Percentiles rank a stretch among this genome's conserved stretches.
Conservation (phyloP, 2,329 filamentous ascomycete species). For the Sporothrix euskadiensis region DNA sequence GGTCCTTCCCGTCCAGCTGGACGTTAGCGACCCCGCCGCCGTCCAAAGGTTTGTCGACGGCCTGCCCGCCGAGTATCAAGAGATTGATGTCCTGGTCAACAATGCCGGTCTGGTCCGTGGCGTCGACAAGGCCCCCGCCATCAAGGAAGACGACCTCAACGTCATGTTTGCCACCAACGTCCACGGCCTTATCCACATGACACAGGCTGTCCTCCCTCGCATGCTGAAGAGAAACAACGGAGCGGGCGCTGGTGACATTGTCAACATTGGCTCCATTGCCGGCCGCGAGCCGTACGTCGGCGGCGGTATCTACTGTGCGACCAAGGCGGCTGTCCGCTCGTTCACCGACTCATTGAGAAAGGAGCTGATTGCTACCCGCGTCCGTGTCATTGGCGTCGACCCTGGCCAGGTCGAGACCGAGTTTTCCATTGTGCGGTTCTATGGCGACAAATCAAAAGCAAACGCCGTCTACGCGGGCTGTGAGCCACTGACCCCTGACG, state of each 20-base stretch:
- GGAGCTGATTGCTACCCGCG: slow-evolving; percentile 79
- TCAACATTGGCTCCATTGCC: slow-evolving; percentile 89
- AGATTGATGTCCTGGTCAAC: slow-evolving; percentile 89
- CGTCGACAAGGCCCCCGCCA: slow-evolving; percentile 80
- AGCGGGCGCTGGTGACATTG: slow-evolving; percentile 84
- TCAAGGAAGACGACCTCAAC: slow-evolving; percentile 77
- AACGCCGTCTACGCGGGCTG: not conserved
- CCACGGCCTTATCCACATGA: slow-evolving; percentile 93
- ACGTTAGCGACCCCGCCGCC: slow-evolving; percentile 78
- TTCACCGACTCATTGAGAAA: slow-evolving; percentile 77
- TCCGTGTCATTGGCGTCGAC: slow-evolving; percentile 84
- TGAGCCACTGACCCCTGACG: not conserved
- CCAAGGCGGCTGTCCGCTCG: slow-evolving; percentile 81
- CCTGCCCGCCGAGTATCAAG: slow-evolving; percentile 77
- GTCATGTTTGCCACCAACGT: slow-evolving; percentile 93
- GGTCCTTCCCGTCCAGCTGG: slow-evolving; percentile 78
- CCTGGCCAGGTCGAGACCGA: slow-evolving; percentile 94
- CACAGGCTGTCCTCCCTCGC: slow-evolving; percentile 81
- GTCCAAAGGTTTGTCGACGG: slow-evolving; percentile 69
- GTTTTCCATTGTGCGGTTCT: slow-evolving; percentile 85
- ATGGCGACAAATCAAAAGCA: slow-evolving; percentile 67
- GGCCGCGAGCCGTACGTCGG: slow-evolving; percentile 82
- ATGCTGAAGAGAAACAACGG: slow-evolving; percentile 70
- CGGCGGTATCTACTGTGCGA: slow-evolving; percentile 89
- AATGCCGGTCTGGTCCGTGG: slow-evolving; percentile 93